Evolutionary conservation across 371 early-diverging fungal species (phyloP).

Genomic region (Syncephalastrum sp.): DNA sequence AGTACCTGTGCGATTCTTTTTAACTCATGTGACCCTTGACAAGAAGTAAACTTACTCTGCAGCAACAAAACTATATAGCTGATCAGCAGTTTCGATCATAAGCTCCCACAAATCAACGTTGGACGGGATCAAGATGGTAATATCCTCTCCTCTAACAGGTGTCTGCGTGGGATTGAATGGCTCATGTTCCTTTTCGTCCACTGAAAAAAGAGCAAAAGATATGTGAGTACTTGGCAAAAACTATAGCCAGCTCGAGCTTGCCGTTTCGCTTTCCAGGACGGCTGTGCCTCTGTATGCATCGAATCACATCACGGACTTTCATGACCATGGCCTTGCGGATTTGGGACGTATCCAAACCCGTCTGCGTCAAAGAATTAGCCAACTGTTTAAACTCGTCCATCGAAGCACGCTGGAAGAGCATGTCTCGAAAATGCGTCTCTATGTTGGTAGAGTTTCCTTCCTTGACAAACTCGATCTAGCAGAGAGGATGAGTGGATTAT

Average conservation of each 20-base stretch:
- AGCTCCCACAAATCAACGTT: constrained; percentile 73
- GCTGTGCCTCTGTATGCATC: constrained; percentile 59
- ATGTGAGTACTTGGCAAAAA: too few relatives aligned
- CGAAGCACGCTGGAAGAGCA: constrained; percentile 75
- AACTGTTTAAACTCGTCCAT: constrained; percentile 70
- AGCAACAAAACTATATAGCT: constrained; percentile 73
- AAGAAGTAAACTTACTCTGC: constrained; percentile 42
- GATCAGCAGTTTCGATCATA: constrained; percentile 78
- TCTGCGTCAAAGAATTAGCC: constrained; percentile 41
- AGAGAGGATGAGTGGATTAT: background rate
- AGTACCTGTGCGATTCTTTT: constrained; percentile 29
- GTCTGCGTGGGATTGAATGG: constrained; percentile 20
- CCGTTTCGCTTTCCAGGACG: constrained; percentile 5
- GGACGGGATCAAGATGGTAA: constrained; percentile 66
- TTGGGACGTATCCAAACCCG: constrained; percentile 48
- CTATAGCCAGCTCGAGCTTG: background rate
- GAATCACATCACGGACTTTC: constrained; percentile 66
- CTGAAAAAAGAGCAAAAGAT: background rate
- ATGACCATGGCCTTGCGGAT: constrained; percentile 69
- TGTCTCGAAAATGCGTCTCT: constrained; percentile 62
- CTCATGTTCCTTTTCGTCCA: constrained; percentile 17
- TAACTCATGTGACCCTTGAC: too few relatives aligned
- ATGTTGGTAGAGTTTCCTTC: constrained; percentile 60
- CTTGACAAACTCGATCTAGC: constrained; percentile 60
- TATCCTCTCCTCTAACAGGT: constrained; percentile 29